Evolutionary conservation across 1,284 basidiomycete species (phyloP), one percentile per base, ranked within the genome.

Genomic region (Puccinia coronata): DNA sequence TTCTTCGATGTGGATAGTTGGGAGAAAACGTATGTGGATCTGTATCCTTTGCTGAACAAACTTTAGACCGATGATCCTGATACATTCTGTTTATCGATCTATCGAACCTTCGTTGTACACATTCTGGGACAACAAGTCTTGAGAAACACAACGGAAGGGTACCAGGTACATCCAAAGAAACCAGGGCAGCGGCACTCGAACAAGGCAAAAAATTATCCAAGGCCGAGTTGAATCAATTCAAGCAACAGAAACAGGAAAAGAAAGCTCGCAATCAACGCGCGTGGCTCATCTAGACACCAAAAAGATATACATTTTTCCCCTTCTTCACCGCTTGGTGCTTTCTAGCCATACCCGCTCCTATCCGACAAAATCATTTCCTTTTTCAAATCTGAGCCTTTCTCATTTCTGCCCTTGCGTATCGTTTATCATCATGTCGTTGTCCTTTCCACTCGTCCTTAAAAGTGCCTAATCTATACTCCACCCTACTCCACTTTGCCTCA

Each of bases 1-100:
- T 79, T 70, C 65, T 79, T 79, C 25, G 77, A 79, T 59, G 63
- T 79, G 11, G 36, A 47, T 28, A 51, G 77, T n/a, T 79, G 77
- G 77, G 77, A 79, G 65, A 79, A 70, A 61, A 79, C 63, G 77
- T 79, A 57, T 36, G 34, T 49, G 61, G 16, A 36, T 61, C 53
- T 36, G 36, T 23, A 28, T n/a, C 28, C 4, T n/a, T 4, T 41
- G 25, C 31, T 8, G 8, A 8, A 72, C 11, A 25, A 59, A 20
- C 55, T 20, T 34, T 23, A 59, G 9, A 47, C 43, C 12, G 12
- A 18, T 47, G 43, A 47, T 47, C 55, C 31, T 59, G 31, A 20
- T 25, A 25, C 1, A 20, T 70, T 70, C n/a, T 39, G 20, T 43
- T 41, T 12, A 39, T 25, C 11, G 55, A 18, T 28, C 23, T 31